Evolutionary conservation across 805 yeast genomes (phyloP), one percentile per base, ranked within the genome.

Genomic region (Starmerella floricola): DNA sequence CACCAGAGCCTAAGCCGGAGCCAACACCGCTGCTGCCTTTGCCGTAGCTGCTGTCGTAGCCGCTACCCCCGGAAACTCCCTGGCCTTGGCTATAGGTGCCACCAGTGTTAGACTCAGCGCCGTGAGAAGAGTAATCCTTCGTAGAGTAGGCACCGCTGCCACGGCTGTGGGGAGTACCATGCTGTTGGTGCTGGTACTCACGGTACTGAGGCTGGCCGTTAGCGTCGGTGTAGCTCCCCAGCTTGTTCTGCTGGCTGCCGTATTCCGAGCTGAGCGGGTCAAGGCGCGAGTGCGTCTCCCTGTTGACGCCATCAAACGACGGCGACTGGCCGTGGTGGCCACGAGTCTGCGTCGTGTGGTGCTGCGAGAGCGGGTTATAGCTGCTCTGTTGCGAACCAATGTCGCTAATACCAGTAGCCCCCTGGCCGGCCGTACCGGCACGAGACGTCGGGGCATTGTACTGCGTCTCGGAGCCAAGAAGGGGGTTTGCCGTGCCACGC

Each of bases 251-350:
- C 40, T 24, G 17, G 23, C 26, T 6, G 39, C 28, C 33, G 33
- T 42, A 42, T 29, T 31, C n/a, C 13, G 42, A 37, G 33, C 50
- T 44, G 23, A 36, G 19, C 6, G 50, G 50, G 31, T 47, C 50
- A 8, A 47, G 40, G 2, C 38, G 40, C 12, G 50, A 40, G 16
- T 34, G 27, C 2, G 50, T 47, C 27, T 47, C 50, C 18, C 34
- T 40, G 29, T 23, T 26, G 18, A 43, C 29, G 6, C 34, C 37
- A 10, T 39, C 47, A n/a, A 40, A 32, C 13, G 47, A 39, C 11
- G 39, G 24, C 3, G 31, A 15, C n/a, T 40, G 43, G 12, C 27
- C 44, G 20, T 43, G 42, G 28, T 44, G 38, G n/a, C 29, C 5
- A n/a, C n/a, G n/a, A n/a, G n/a, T n/a, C n/a, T n/a, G n/a, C n/a